Base-by-base conservation (phyloP, 495 filamentous ascomycete genomes). In the Rusavskia elegans region DNA sequence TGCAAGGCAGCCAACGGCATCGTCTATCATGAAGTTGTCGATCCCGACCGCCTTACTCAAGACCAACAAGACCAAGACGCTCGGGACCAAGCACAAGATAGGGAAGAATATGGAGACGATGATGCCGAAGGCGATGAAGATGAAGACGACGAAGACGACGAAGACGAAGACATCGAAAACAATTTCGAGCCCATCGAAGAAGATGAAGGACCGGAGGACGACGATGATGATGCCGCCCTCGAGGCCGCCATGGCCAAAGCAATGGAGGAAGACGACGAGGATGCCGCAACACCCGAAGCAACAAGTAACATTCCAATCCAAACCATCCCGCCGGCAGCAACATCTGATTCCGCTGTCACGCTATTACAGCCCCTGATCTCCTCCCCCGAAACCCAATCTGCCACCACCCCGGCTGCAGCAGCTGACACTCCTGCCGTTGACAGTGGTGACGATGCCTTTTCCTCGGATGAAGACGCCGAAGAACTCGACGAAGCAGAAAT, bases 1-100 rank as follows among this genome's bases (percentile, higher is more conserved):
- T 78, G 72, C 19, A 67, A 76, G n/a, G 73, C 70, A 4, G 67
- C 69, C 30, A 73, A 76, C 4, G 73, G 71, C 5, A 67, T 70
- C 30, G 73, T 75, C 4, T 69, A 67, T 41, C 84, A 75, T 51
- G 77, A 83, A 48, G 68, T 87, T 46, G 57, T 92, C 14, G 87
- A 92, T 48, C 74, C 71, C 19, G 65, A 75, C 1, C 67, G 68
- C 8, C 64, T 79, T 7, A 69, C 71, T 37, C 44, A 46, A 29
- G 44, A 46, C 17, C 70, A 79, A 38, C 68, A 74, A 0, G 74
- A 76, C 9, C 64, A 66, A 23, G 23, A 23, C 13, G 44, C 19
- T 1, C 23, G 63, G 64, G 29, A 61, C 53, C 21, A 52, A 49
- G 56, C 48, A 23, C 53, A 69, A 64, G 36, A 63, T 66, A 42